Conservation (phyloP, 352 stramenopile genomes). For the Phytopythium delawarense region DNA sequence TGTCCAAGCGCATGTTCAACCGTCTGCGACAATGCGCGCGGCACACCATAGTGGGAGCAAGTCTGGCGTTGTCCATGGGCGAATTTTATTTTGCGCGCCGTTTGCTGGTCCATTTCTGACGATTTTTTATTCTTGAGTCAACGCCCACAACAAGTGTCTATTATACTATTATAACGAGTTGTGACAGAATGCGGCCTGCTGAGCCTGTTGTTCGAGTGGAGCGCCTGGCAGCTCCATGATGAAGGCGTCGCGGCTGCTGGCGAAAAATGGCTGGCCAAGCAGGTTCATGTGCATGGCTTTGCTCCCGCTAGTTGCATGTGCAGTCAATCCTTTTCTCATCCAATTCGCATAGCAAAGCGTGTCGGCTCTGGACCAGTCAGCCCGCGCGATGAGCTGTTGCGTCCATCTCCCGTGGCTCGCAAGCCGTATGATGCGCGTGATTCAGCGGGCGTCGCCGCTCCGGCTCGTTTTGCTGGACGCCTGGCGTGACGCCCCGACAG, state of each 20-base stretch:
- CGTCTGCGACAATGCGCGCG: neutral
- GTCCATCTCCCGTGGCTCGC: neutral
- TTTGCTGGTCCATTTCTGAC: too few relatives aligned
- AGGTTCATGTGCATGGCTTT: neutral
- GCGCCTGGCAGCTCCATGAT: too few relatives aligned
- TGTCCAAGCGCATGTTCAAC: slow-evolving; percentile 3
- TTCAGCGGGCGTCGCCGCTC: neutral
- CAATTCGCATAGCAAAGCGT: neutral
- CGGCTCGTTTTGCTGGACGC: neutral
- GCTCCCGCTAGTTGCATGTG: neutral
- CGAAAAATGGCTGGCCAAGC: too few relatives aligned
- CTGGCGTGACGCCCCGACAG: neutral
- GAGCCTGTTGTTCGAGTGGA: too few relatives aligned
- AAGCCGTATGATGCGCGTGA: too few relatives aligned
- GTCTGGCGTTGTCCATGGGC: neutral
- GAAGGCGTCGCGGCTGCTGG: too few relatives aligned
- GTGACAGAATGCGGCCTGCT: too few relatives aligned
- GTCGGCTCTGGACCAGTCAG: neutral
- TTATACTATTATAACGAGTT: too few relatives aligned
- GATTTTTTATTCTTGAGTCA: too few relatives aligned
- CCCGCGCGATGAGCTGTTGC: neutral
- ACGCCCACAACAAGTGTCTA: too few relatives aligned
- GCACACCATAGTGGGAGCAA: neutral
- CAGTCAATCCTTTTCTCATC: neutral
- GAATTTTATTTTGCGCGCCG: too few relatives aligned